Conservation (phyloP, 441 rosid genomes). For the Melastoma candidum region DNA sequence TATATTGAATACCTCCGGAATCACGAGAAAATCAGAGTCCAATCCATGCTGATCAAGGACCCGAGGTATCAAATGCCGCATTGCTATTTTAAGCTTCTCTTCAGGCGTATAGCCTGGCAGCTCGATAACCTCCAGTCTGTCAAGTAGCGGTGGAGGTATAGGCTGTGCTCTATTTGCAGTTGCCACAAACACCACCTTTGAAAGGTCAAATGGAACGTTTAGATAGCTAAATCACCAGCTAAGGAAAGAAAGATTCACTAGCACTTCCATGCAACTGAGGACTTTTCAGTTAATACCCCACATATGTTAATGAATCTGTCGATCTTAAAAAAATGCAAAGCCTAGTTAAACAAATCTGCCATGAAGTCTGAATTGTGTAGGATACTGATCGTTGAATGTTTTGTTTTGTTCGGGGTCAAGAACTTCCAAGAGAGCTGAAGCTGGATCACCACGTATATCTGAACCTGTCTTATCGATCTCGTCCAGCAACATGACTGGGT, state of each 20-base stretch:
- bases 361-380: slow-evolving; percentile 23
- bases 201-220: slow-evolving; percentile 96
- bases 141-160: slow-evolving; percentile 89
- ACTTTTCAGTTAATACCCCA: too few species aligned
- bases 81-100: slow-evolving; percentile 90
- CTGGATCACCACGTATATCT: slow-evolving; percentile 98
- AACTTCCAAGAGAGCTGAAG: slow-evolving; percentile 97
- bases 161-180: slow-evolving; percentile 93
- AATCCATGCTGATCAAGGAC: slow-evolving; percentile 95
- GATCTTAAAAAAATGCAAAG: not conserved
- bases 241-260: slow-evolving; percentile 32
- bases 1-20: slow-evolving; percentile 67
- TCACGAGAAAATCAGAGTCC: slow-evolving; percentile 80
- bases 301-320: too few species aligned
- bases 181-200: slow-evolving; percentile 91
- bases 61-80: slow-evolving; percentile 88
- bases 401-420: slow-evolving; percentile 98
- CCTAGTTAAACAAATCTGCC: slow-evolving; percentile 6
- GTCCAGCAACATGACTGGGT: slow-evolving; percentile 96
- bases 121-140: slow-evolving; percentile 98
- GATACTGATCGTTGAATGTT: slow-evolving; percentile 97
- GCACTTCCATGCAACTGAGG: not conserved
- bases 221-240: slow-evolving; percentile 62
- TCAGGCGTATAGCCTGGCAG: slow-evolving; percentile 96
- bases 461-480: slow-evolving; percentile 99